phyloP scores from a whole-genome alignment of 192 early-diverging fungal genomes.

The Coemansia sp. region DNA sequence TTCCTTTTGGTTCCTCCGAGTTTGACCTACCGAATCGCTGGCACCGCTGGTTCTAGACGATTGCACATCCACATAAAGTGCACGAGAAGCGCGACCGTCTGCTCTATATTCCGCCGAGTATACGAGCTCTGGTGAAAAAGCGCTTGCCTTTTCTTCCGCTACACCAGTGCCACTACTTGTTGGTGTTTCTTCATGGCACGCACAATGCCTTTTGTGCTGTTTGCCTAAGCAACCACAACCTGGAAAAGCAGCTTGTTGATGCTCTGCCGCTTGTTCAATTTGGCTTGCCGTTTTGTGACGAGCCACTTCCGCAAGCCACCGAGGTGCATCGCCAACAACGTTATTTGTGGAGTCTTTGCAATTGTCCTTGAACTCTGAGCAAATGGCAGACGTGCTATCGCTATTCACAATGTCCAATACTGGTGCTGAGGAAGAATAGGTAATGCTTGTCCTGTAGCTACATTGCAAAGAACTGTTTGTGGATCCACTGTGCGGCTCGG shows the following conservation, averaged over 20 bases:
- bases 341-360: slow-evolving; percentile 4
- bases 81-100: not conserved
- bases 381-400: not conserved
- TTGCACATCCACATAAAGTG: not conserved
- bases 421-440: not conserved
- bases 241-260: not conserved
- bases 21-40: slow-evolving; percentile 2
- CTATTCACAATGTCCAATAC: not conserved
- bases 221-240: not conserved
- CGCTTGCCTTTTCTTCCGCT: not conserved
- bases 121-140: not conserved
- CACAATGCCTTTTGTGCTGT: not conserved
- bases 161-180: not conserved
- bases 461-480: not conserved
- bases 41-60: not conserved
- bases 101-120: not conserved
- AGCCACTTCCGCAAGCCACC: slow-evolving; percentile 10
- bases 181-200: not conserved
- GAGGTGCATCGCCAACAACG: not conserved
- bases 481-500: not conserved
- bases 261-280: not conserved
- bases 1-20: not conserved
- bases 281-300: not conserved
- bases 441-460: not conserved
- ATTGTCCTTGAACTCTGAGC: not conserved